phyloP scores from a whole-genome alignment of 2,329 filamentous ascomycete genomes.

The Colletotrichum cuscutae region DNA sequence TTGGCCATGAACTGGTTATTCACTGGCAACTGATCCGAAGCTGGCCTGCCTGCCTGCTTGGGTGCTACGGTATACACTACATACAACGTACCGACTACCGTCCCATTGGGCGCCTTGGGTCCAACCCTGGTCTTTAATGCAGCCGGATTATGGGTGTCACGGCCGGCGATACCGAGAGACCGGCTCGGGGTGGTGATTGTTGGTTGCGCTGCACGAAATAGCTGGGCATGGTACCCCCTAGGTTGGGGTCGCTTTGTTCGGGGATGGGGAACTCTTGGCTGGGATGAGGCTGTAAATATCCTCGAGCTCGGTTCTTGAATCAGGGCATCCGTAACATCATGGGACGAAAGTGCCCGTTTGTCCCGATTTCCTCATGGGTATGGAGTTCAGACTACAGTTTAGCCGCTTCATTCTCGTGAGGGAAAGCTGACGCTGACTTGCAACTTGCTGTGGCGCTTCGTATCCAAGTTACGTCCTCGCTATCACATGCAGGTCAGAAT shows the following conservation, averaged over 20 bases:
- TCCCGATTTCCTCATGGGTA: neutral
- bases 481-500: neutral
- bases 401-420: neutral
- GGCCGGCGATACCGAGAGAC: conserved; percentile 19
- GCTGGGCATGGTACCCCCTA: conserved; percentile 3
- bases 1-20: too few relatives aligned
- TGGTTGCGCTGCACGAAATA: conserved; percentile 1
- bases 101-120: neutral
- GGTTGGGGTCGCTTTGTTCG: neutral
- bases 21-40: neutral
- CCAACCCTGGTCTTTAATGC: conserved; percentile 11
- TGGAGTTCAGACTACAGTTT: too few relatives aligned
- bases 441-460: conserved; percentile 6
- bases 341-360: neutral
- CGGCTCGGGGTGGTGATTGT: conserved; percentile 12
- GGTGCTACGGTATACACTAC: neutral
- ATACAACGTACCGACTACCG: neutral
- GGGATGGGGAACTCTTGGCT: neutral
- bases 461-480: neutral
- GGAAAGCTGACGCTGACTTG: neutral
- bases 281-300: neutral
- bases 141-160: conserved; percentile 9
- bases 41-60: neutral
- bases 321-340: neutral
- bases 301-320: neutral